Conservation (phyloP, 257 asterid genomes). For the Petrea volubilis region DNA sequence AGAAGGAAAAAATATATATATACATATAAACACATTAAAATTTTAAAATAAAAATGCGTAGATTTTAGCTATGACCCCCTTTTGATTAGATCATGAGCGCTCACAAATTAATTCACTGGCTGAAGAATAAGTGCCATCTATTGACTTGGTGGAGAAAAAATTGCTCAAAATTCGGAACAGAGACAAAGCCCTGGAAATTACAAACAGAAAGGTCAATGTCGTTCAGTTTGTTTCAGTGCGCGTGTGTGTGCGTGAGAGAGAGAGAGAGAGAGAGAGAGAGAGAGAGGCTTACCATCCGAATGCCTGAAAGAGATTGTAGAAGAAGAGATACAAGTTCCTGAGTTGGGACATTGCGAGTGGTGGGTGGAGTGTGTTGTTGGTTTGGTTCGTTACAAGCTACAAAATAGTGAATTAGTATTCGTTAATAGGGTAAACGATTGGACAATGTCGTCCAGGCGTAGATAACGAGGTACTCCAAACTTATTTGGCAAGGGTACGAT, state of each 20-base stretch:
- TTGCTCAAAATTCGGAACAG: conserved; percentile 57
- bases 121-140: conserved; percentile 60
- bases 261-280: conserved; percentile 4
- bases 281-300: conserved; percentile 63
- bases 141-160: conserved; percentile 48
- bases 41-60: not conserved
- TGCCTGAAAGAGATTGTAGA: conserved; percentile 67
- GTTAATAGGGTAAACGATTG: too few species aligned
- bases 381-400: conserved; percentile 7
- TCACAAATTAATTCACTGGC: conserved; percentile 75
- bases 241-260: not conserved
- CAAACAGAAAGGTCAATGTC: conserved; percentile 1
- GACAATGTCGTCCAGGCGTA: too few species aligned
- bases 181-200: conserved; percentile 54
- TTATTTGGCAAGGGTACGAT: too few species aligned
- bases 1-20: not conserved
- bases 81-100: conserved; percentile 12
- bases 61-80: not conserved
- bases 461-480: too few species aligned
- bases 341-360: conserved; percentile 40
- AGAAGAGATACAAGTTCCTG: conserved; percentile 54
- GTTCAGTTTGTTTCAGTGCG: not conserved
- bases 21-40: not conserved
- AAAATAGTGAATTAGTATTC: too few species aligned
- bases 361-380: not conserved